Percentiles rank a stretch among this genome's conserved stretches.
phyloP scores from a whole-genome alignment of 169 alveolate species.

The Plasmodium coatneyi region DNA sequence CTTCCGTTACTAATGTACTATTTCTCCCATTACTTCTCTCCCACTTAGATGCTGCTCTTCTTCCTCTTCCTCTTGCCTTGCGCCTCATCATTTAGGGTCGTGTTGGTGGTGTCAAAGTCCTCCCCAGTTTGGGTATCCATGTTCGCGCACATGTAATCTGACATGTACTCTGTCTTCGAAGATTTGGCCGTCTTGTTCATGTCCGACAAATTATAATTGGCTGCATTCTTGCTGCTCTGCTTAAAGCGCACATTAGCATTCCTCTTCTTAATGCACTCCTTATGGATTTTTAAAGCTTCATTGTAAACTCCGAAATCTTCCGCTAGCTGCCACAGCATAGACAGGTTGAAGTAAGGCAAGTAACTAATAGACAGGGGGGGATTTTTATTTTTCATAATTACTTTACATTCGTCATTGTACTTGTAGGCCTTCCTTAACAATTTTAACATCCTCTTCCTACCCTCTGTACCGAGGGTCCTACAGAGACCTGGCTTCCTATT shows the following conservation, averaged over 20 bases:
- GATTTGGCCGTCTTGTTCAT: slow-evolving; percentile 2
- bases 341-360: slow-evolving; percentile 83
- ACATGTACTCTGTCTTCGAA: not conserved
- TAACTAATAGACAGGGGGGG: slow-evolving; percentile 85
- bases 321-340: slow-evolving; percentile 86
- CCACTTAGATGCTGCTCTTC: slow-evolving; percentile 3
- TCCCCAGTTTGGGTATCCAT: slow-evolving; percentile 46
- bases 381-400: slow-evolving; percentile 80
- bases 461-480: slow-evolving; percentile 86
- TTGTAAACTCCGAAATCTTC: slow-evolving; percentile 86
- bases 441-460: slow-evolving; percentile 82
- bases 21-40: not conserved
- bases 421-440: slow-evolving; percentile 83
- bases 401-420: slow-evolving; percentile 81
- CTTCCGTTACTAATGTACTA: not conserved
- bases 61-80: slow-evolving; percentile 68
- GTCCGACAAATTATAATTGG: not conserved
- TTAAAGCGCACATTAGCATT: slow-evolving; percentile 42
- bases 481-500: slow-evolving; percentile 77
- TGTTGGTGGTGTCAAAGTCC: slow-evolving; percentile 26
- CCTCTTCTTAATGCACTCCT: slow-evolving; percentile 65
- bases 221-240: not conserved
- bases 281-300: slow-evolving; percentile 81
- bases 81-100: slow-evolving; percentile 26
- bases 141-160: slow-evolving; percentile 29